phyloP scores from a whole-genome alignment of 192 early-diverging fungal genomes.

The Coemansia sp. region DNA sequence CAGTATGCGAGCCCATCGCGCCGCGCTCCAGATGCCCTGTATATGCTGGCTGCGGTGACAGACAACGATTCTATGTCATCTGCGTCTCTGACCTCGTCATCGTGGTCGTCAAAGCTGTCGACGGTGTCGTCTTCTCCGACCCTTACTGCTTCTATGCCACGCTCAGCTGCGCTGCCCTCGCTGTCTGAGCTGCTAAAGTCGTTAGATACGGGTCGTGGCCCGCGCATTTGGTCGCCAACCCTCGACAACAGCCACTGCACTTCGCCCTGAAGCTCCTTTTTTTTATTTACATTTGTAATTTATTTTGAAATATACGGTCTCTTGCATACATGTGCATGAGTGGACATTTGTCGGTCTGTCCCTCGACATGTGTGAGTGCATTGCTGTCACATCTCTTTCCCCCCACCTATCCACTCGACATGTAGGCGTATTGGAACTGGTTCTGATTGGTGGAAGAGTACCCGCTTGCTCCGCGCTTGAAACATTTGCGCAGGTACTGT shows the following conservation, averaged over 20 bases:
- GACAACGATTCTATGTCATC: slow-evolving; percentile 3
- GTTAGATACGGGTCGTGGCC: slow-evolving; percentile 3
- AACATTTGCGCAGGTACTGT: no score
- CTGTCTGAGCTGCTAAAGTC: slow-evolving; percentile 40
- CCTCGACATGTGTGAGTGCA: neutral
- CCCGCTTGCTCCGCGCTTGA: no score
- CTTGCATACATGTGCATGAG: neutral
- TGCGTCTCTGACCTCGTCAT: neutral
- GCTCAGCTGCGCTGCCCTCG: slow-evolving; percentile 24
- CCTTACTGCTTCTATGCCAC: slow-evolving; percentile 10
- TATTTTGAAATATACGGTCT: neutral
- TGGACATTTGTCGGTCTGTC: neutral
- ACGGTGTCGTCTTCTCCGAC: slow-evolving; percentile 20
- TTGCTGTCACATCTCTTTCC: no score
- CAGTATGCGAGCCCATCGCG: neutral
- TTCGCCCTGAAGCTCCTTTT: neutral
- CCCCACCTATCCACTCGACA: no score
- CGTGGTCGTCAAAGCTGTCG: slow-evolving; percentile 26
- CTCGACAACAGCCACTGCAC: neutral
- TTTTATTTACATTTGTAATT: neutral
- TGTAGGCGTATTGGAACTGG: no score
- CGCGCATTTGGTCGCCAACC: neutral
- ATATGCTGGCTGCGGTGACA: slow-evolving; percentile 38
- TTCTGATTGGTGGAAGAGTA: no score
- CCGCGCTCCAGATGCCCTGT: slow-evolving; percentile 19